These are phyloP conservation scores for Lyophyllum atratum DNA, from an alignment of 768 basidiomycete species.

Conservation along the genomic window DNA sequence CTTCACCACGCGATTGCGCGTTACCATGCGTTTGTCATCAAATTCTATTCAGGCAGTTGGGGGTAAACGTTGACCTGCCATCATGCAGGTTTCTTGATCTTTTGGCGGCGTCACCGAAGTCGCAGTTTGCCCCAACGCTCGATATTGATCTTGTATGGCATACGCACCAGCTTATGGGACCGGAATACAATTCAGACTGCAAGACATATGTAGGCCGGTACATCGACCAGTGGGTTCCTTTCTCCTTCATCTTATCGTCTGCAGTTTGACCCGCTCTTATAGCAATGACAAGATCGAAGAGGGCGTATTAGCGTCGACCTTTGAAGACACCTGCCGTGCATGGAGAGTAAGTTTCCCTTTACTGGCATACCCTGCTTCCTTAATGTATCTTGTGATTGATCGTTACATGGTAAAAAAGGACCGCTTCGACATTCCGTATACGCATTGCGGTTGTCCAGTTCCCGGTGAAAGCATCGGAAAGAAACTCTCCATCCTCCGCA, in stretches of 20 bases:
- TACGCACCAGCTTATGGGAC: conserved; percentile 55
- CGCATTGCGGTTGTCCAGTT: conserved; percentile 52
- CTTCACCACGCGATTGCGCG: conserved; percentile 52
- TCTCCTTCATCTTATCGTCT: not conserved
- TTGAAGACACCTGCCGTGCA: conserved; percentile 27
- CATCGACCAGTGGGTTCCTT: conserved; percentile 47
- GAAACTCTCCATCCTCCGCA: not conserved
- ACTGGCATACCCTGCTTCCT: not conserved
- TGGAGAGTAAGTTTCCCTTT: conserved; percentile 20
- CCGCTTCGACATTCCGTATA: conserved; percentile 50
- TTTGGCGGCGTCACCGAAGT: conserved; percentile 35
- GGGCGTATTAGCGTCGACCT: conserved; percentile 22
- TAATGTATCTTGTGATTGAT: not conserved
- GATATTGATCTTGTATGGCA: conserved; percentile 74
- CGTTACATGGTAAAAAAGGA: conserved; percentile 17
- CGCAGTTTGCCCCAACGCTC: conserved; percentile 52
- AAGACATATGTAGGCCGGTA: conserved; percentile 36
- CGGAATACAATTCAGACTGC: conserved; percentile 43
- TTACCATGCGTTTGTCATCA: conserved; percentile 53
- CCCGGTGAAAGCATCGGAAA: conserved; percentile 32
- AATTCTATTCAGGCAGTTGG: not conserved
- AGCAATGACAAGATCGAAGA: conserved; percentile 38
- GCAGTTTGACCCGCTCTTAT: not conserved
- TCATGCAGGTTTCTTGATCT: conserved; percentile 48
- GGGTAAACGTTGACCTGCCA: not conserved